Conservation (phyloP, 306 rosid genomes). For the Rosa rugosa region DNA sequence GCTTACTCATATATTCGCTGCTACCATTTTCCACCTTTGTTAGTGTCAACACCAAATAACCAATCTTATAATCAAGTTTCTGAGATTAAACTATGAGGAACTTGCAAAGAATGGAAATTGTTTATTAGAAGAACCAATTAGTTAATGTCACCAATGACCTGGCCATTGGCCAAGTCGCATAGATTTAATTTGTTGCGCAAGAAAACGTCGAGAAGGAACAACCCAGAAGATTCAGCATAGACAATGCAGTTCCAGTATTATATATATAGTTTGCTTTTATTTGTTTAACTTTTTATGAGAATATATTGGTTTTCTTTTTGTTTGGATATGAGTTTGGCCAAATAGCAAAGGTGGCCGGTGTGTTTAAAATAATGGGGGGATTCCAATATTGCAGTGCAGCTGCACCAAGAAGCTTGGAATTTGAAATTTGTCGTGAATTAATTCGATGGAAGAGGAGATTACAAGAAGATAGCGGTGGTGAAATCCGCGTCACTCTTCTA, state of each 20-base stretch:
- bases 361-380: neutral
- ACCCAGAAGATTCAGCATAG: constrained; percentile 1
- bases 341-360: constrained; percentile 3
- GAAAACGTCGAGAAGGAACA: constrained; percentile 14
- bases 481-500: constrained; percentile 54
- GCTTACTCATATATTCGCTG: neutral
- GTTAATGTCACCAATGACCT: neutral
- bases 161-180: constrained; percentile 14
- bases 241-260: constrained; percentile 2
- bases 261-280: neutral
- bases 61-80: neutral
- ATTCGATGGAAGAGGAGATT: constrained; percentile 25
- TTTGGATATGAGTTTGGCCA: neutral
- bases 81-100: neutral
- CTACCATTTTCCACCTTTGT: neutral
- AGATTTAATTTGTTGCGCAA: neutral
- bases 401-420: constrained; percentile 61
- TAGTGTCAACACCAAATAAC: neutral
- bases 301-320: neutral
- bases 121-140: neutral
- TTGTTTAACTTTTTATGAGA: neutral
- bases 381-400: constrained; percentile 4
- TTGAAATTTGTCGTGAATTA: constrained; percentile 43
- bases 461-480: constrained; percentile 30
- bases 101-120: neutral